phyloP scores from a whole-genome alignment of 257 asterid species.

The Plectranthus barbatus region DNA sequence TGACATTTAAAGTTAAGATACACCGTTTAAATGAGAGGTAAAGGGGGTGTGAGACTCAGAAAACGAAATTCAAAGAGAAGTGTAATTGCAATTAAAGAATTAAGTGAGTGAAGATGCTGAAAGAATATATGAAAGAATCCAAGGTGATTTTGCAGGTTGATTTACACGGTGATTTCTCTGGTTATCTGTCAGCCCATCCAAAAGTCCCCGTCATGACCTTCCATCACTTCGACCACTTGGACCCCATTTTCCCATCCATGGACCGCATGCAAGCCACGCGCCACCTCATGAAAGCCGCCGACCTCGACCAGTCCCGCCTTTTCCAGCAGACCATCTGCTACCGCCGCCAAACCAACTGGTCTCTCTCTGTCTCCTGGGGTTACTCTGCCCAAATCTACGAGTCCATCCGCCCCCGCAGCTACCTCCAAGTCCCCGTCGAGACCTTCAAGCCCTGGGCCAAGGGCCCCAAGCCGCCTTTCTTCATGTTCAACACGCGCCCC shows the following conservation, averaged over 20 bases:
- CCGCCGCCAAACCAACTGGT: conserved; percentile 32
- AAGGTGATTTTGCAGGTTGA: conserved; percentile 34
- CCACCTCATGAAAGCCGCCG: conserved; percentile 56
- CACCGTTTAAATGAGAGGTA: too few relatives aligned
- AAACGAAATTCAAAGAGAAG: too few relatives aligned
- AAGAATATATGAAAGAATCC: too few relatives aligned
- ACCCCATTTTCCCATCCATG: conserved; percentile 46
- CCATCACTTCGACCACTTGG: conserved; percentile 45
- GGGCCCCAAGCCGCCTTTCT: conserved; percentile 26
- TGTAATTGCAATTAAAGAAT: too few relatives aligned
- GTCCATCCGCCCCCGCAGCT: conserved; percentile 34
- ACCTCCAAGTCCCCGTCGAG: conserved; percentile 37
- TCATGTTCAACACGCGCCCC: conserved; percentile 45
- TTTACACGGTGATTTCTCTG: conserved; percentile 44
- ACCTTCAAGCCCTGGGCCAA: conserved; percentile 34
- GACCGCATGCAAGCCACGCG: conserved; percentile 34
- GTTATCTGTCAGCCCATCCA: conserved; percentile 46
- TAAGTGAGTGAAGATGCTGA: too few relatives aligned
- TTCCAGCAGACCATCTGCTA: conserved; percentile 53
- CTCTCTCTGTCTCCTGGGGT: conserved; percentile 47
- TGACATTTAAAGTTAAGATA: too few relatives aligned
- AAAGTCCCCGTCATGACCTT: conserved; percentile 43
- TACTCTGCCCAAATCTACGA: conserved; percentile 51
- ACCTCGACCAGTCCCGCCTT: conserved; percentile 42
- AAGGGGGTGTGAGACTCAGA: too few relatives aligned